Evolutionary conservation across 2,329 filamentous ascomycete genomes (phyloP), one percentile per base, ranked within the genome.

Genomic region (Dactylellina parvicollis): DNA sequence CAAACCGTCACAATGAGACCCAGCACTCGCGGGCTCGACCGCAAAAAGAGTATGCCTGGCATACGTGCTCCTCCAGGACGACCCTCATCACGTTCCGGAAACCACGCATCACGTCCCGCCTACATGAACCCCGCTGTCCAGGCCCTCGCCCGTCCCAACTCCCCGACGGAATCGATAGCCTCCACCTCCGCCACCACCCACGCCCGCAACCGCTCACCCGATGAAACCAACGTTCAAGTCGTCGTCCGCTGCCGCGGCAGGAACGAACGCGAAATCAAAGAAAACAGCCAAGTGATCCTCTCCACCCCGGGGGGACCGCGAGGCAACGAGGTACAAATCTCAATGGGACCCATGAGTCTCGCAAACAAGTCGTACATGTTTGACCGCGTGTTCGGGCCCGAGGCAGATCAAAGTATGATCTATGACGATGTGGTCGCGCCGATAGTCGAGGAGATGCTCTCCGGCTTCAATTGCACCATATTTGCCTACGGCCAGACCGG

Each of bases 401-500:
- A 94, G 0, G 94, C 95, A 0, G 95, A 98, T 78, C 95, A 99
- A 82, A 87, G 85, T 57, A 96, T 96, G 86, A 85, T 99, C 7
- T 99, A 95, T 79, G 94, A 99, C 76, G 94, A 98, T 81, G 93
- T 96, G 3, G 95, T 98, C 14, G 88, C 89, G 76, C 96, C 96
- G 0, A 94, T 99, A 65, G 80, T 99, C 32, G 92, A 96, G 77
- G 93, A 99, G 92, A 96, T 98, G 85, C 86, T 99, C 42, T 86
- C 89, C 22, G 95, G 95, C 57, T 98, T 92, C 83, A 99, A 99
- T 81, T 99, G 95, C 82, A 99, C 95, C 3, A 96, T 99, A 72
- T 99, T 99, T 78, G 95, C 95, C 32, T 99, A 99, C 80, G 95
- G 95, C 24, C 95, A 99, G 81, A 99, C 95, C 0, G 95, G 95